Evolutionary conservation across 163 green algal species (phyloP).

Genomic region (Volvox carteri): DNA sequence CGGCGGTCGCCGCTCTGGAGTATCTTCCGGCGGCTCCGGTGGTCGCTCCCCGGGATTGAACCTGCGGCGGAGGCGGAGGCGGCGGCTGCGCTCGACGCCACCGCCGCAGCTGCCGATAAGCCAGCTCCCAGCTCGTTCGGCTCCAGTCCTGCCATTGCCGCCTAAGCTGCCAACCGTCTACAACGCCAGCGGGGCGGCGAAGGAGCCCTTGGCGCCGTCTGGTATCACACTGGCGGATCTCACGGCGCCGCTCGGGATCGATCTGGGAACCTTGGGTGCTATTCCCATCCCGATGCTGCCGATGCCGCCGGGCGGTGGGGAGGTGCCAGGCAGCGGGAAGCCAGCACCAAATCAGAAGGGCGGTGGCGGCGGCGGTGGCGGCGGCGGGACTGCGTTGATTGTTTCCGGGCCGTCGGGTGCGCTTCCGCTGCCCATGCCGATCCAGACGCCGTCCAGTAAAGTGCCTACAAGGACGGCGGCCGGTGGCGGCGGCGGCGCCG

Average conservation of each 20-base stretch:
- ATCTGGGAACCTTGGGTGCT: constrained; percentile 19
- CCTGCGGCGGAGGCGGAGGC: background rate
- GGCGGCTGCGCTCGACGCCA: background rate
- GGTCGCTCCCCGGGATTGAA: background rate
- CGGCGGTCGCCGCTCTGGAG: background rate
- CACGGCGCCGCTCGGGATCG: constrained; percentile 15
- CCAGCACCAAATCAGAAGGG: background rate
- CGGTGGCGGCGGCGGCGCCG: background rate
- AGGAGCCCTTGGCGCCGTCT: background rate
- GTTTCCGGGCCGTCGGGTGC: background rate
- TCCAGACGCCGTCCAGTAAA: background rate
- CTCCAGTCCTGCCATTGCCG: background rate
- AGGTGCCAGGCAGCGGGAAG: background rate
- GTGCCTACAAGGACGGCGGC: background rate
- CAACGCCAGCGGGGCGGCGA: background rate
- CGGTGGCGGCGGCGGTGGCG: background rate
- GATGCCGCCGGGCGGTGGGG: background rate
- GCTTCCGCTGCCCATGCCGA: background rate
- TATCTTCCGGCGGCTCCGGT: background rate
- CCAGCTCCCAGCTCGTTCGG: background rate
- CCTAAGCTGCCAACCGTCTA: background rate
- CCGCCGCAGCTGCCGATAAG: background rate
- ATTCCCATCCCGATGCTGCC: constrained; percentile 17
- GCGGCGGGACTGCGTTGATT: background rate
- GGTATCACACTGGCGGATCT: constrained; percentile 31